Evolutionary conservation across 1,284 basidiomycete species (phyloP).

Genomic region (Trichosporon coremiiforme): DNA sequence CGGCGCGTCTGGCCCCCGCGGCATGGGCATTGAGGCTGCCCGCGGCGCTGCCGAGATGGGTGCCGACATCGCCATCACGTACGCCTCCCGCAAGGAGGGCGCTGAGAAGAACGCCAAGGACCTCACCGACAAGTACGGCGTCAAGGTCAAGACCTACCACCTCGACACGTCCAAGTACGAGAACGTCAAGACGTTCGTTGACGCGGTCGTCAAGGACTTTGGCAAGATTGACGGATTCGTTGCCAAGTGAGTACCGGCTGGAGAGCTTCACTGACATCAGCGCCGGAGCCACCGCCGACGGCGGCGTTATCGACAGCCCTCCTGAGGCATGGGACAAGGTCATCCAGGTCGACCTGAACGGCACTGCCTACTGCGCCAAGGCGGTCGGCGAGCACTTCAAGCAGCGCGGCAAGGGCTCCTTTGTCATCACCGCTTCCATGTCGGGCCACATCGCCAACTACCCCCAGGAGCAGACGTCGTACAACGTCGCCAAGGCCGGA

Average conservation of each 20-base stretch:
- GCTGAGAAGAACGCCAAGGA: constrained; percentile 19
- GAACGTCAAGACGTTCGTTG: constrained; percentile 18
- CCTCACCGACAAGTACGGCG: constrained; percentile 9
- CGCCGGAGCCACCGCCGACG: constrained; percentile 19
- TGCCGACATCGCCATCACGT: constrained; percentile 16
- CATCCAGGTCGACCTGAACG: constrained; percentile 21
- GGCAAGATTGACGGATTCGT: constrained; percentile 18
- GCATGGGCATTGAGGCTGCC: constrained; percentile 20
- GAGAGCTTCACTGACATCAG: neutral
- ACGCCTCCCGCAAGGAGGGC: constrained; percentile 15
- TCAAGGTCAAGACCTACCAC: constrained; percentile 17
- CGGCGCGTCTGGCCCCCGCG: constrained; percentile 13
- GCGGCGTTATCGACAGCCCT: constrained; percentile 15
- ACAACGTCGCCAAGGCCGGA: constrained; percentile 15
- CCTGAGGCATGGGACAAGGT: constrained; percentile 20
- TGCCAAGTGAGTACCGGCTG: constrained; percentile 16
- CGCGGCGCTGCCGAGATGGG: constrained; percentile 18
- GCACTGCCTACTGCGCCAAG: constrained; percentile 21
- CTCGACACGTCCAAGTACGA: constrained; percentile 14
- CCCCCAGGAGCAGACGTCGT: constrained; percentile 17
- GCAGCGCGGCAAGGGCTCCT: constrained; percentile 12
- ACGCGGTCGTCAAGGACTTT: constrained; percentile 16
- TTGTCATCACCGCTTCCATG: constrained; percentile 20
- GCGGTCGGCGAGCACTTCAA: constrained; percentile 22
- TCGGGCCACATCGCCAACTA: constrained; percentile 17